phyloP scores from a whole-genome alignment of 768 basidiomycete species.

The Clitopilus passeckerianus region DNA sequence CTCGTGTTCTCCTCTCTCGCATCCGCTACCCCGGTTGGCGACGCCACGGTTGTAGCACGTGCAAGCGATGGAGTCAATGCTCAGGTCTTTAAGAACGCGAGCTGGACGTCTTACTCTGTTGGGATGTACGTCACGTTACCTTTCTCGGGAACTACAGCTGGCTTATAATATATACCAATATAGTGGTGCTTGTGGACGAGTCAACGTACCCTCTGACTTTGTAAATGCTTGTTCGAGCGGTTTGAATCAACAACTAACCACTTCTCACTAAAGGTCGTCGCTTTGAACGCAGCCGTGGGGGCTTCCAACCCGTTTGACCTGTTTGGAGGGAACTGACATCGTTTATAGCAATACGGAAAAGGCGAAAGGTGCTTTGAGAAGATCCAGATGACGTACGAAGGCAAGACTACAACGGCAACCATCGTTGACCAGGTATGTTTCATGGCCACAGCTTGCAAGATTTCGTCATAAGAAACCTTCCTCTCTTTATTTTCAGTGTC shows the following conservation, averaged over 20 bases:
- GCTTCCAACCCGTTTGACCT: background rate
- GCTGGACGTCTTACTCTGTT: no score
- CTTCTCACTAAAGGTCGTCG: conserved; percentile 39
- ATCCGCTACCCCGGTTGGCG: no score
- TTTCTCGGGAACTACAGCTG: no score
- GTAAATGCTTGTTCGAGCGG: conserved; percentile 25
- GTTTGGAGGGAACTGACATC: background rate
- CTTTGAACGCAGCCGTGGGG: conserved; percentile 38
- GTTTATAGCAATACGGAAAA: conserved; percentile 50
- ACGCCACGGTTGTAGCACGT: no score
- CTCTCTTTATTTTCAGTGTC: background rate
- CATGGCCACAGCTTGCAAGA: background rate
- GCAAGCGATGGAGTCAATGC: no score
- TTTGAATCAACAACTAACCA: background rate
- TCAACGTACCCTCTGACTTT: conserved; percentile 33
- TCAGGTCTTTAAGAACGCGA: no score
- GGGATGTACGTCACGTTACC: no score
- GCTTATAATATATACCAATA: background rate
- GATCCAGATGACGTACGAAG: conserved; percentile 58
- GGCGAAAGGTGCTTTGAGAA: conserved; percentile 58
- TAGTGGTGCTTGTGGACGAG: conserved; percentile 54
- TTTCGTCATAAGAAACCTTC: background rate
- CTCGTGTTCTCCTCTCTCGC: no score
- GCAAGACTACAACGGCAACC: conserved; percentile 53
- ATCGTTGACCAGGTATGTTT: conserved; percentile 57